Evolutionary conservation across 441 rosid genomes (phyloP).

Genomic region (Bruguiera hainesii): DNA sequence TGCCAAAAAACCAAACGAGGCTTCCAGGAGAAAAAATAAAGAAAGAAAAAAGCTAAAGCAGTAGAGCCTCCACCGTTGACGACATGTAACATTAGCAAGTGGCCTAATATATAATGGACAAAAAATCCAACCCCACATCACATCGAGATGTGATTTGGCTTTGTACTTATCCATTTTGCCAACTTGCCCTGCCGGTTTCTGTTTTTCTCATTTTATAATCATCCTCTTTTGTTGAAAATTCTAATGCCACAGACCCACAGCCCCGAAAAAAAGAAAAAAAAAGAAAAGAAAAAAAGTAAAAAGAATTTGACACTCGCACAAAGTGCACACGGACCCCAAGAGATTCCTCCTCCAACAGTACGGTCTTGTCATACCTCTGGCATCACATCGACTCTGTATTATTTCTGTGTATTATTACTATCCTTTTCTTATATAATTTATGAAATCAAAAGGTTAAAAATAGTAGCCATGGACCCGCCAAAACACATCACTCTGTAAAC

Average conservation of each 20-base stretch:
- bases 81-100: neutral
- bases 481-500: too few relatives aligned
- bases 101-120: neutral
- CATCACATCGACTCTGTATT: conserved; percentile 9
- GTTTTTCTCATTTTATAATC: neutral
- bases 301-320: neutral
- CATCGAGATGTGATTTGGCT: neutral
- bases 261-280: neutral
- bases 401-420: neutral
- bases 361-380: conserved; percentile 26
- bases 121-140: neutral
- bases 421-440: neutral
- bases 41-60: neutral
- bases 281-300: neutral
- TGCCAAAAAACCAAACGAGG: neutral
- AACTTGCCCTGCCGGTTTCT: neutral
- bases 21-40: neutral
- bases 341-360: conserved; percentile 33
- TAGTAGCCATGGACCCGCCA: too few relatives aligned
- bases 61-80: neutral
- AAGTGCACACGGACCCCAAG: conserved; percentile 18
- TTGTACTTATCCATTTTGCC: neutral
- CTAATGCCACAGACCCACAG: too few relatives aligned
- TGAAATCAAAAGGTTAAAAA: too few relatives aligned
- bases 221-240: too few relatives aligned